A percentile compares a stretch with the other conserved stretches of the same genome.
These are phyloP conservation scores for Eutypella sp. DNA, from an alignment of 2,329 filamentous ascomycete species.

Conservation along the genomic window DNA sequence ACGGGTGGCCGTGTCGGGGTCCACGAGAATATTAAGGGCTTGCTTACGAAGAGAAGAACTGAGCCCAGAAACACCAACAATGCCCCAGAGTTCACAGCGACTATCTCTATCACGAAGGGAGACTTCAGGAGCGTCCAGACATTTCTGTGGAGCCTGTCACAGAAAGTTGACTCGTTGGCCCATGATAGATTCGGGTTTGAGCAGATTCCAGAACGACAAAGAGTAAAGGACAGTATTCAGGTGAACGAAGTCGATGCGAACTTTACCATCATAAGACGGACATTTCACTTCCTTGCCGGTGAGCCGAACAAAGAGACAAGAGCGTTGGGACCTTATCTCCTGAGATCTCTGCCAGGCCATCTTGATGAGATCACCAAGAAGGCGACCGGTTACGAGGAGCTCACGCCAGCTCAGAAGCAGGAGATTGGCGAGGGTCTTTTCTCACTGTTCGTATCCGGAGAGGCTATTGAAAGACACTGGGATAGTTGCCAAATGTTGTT, in stretches of 20 bases:
- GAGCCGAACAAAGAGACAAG: background rate
- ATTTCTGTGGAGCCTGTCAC: background rate
- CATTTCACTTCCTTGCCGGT: constrained; percentile 2
- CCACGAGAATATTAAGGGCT: constrained; percentile 1
- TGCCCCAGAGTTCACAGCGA: constrained; percentile 5
- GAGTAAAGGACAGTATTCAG: constrained; percentile 5
- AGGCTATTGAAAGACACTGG: constrained; percentile 7
- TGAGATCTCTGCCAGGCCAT: constrained; percentile 4
- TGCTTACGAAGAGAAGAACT: constrained; percentile 1
- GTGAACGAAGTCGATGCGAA: constrained; percentile 6
- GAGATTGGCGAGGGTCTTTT: constrained; percentile 8
- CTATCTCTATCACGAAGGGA: constrained; percentile 7
- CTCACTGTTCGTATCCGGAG: constrained; percentile 3
- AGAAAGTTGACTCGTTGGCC: background rate
- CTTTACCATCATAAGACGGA: constrained; percentile 4
- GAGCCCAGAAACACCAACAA: constrained; percentile 4
- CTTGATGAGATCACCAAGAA: constrained; percentile 2
- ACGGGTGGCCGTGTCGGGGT: constrained; percentile 1
- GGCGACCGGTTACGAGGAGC: constrained; percentile 3
- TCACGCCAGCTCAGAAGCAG: constrained; percentile 5
- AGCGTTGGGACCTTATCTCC: background rate
- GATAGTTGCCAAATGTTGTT: background rate
- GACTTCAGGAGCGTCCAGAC: constrained; percentile 2
- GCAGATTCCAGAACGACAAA: background rate
- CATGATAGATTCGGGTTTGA: background rate